Evolutionary conservation across 305 asterid species (phyloP), one percentile per base, ranked within the genome.

Genomic region (Salvia sclarea): DNA sequence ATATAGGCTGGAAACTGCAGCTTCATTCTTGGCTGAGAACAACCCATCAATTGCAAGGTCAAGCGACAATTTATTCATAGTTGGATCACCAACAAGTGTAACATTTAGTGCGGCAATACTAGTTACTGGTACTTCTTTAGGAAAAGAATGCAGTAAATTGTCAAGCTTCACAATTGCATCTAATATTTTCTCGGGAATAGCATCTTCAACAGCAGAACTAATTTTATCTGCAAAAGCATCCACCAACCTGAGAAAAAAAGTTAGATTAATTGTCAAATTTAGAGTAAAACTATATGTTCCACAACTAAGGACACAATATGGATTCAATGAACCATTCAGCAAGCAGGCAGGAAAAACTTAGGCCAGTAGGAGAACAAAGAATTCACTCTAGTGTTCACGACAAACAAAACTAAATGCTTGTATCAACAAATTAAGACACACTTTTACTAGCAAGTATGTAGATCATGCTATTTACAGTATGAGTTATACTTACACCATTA

Each of bases 191-290:
- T 77, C 75, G 10, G 95, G 72, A 75, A 93, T 52, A 41, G 95
- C 85, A 63, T 81, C 81, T 83, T 90, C 98, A 71, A 93, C 83
- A 4, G 95, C 82, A 59, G 96, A 80, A 65, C 78, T 55, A 66
- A 93, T 82, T 65, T 75, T 80, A 57, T 63, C 85, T 74, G 66
- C 81, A 78, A 93, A 93, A 74, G 96, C 94, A 58, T 93, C 86
- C 21, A 93, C 52, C 70, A 93, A 79, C 70, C 98, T 93, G 85
- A 76, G 76, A 72, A 2, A n/a, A 56, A 61, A 64, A 45, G 49
- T 66, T 38, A 64, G 67, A 35, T 35, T 28, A 48, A 41, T 40
- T 61, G 47, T 47, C 44, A 30, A 28, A 45, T 10, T 64, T 25
- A 8, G 12, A 41, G 10, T 30, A 31, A 20, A 20, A 30, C 6